Percentiles rank a stretch among this genome's conserved stretches.
Evolutionary conservation across 306 rosid species (phyloP).

Genomic region (cucumber (Cucumis sativus)): DNA sequence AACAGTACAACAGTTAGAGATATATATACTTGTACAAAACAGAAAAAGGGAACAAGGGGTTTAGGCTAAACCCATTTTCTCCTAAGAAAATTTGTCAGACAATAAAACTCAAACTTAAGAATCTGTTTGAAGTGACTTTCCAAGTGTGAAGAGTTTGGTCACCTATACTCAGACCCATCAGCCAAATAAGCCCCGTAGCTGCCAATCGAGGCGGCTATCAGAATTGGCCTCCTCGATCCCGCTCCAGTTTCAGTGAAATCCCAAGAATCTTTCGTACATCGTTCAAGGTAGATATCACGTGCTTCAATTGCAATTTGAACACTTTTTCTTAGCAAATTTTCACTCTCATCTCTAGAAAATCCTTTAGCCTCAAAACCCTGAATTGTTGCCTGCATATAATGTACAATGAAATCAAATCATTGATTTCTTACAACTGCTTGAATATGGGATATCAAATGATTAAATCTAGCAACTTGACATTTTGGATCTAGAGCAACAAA

Average conservation of each 20-base stretch:
- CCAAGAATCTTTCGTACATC: slow-evolving; percentile 43
- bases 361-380: slow-evolving; percentile 91
- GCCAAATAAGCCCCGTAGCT: slow-evolving; percentile 89
- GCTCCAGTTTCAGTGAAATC: slow-evolving; percentile 27
- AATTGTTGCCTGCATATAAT: slow-evolving; percentile 55
- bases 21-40: not conserved
- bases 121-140: not conserved
- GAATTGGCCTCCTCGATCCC: slow-evolving; percentile 30
- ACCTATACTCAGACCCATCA: slow-evolving; percentile 34
- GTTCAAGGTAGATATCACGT: slow-evolving; percentile 44
- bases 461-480: too few species aligned
- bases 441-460: not conserved
- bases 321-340: slow-evolving; percentile 51
- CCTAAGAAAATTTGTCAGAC: not conserved
- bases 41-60: not conserved
- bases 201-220: slow-evolving; percentile 87
- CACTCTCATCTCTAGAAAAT: slow-evolving; percentile 49
- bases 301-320: slow-evolving; percentile 77
- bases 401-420: not conserved
- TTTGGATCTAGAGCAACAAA: not conserved
- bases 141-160: not conserved
- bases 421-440: not conserved
- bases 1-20: not conserved
- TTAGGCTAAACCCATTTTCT: not conserved
- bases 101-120: not conserved